Percentiles rank a stretch among this genome's conserved stretches.
Evolutionary conservation across 306 rosid species (phyloP).

Genomic region (Citrullus amarus): DNA sequence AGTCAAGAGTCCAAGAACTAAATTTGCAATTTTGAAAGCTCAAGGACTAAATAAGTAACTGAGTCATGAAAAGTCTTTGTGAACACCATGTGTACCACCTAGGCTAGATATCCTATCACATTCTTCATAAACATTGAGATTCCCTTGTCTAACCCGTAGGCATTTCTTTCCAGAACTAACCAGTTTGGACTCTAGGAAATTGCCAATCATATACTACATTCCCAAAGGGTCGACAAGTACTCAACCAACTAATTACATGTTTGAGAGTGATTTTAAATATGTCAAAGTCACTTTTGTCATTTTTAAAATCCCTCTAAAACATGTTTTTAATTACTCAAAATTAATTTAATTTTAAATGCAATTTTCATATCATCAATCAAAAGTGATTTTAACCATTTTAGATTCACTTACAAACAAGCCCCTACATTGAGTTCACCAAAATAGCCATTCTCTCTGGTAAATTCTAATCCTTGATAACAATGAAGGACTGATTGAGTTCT

Average conservation of each 20-base stretch:
- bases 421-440: neutral
- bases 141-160: neutral
- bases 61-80: neutral
- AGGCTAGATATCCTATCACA: neutral
- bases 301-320: no score
- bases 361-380: no score
- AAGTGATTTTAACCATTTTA: no score
- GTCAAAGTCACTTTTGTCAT: no score
- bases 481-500: neutral
- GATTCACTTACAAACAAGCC: no score
- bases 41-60: no score
- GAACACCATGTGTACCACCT: neutral
- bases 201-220: neutral
- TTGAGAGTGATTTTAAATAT: no score
- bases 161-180: neutral
- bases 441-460: neutral
- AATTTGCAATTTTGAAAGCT: no score
- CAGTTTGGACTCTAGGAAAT: neutral
- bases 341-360: no score
- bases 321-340: no score
- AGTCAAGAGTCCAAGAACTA: no score
- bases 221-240: neutral
- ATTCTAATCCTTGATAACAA: neutral
- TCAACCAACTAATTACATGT: neutral
- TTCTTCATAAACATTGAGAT: neutral